phyloP scores from a whole-genome alignment of 495 filamentous ascomycete genomes.

The Corynascus novoguineensis region DNA sequence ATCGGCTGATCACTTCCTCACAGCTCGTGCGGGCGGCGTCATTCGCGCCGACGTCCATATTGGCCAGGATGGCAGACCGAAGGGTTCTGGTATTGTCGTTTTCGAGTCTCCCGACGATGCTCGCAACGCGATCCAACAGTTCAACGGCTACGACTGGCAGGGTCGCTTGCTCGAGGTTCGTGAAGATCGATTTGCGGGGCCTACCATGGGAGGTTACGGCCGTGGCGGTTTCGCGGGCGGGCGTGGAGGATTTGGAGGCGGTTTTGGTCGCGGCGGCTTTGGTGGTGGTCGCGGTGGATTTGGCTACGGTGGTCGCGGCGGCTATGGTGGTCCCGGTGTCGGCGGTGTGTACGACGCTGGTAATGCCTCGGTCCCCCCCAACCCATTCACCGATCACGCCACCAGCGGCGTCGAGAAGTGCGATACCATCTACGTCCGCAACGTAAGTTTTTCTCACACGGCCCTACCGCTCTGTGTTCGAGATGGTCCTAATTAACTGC shows the following conservation, averaged over 20 bases:
- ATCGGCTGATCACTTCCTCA: slow-evolving; percentile 8
- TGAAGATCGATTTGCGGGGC: slow-evolving; percentile 86
- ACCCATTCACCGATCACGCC: slow-evolving; percentile 92
- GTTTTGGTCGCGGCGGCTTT: slow-evolving; percentile 41
- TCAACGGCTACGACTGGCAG: slow-evolving; percentile 99
- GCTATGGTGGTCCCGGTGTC: slow-evolving; percentile 35
- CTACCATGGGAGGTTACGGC: slow-evolving; percentile 52
- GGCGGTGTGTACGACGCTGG: slow-evolving; percentile 39
- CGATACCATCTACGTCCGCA: slow-evolving; percentile 88
- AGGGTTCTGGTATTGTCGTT: slow-evolving; percentile 92
- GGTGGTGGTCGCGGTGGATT: slow-evolving; percentile 32
- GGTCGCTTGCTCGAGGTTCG: slow-evolving; percentile 89
- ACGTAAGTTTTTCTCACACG: slow-evolving; percentile 60
- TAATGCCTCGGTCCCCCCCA: slow-evolving; percentile 61
- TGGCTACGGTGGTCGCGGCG: slow-evolving; percentile 45
- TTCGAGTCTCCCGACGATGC: slow-evolving; percentile 94
- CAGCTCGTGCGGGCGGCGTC: slow-evolving; percentile 67
- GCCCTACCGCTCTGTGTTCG: background rate
- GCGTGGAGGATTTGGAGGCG: slow-evolving; percentile 54
- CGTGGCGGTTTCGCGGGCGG: slow-evolving; percentile 54
- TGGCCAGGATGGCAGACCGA: slow-evolving; percentile 86
- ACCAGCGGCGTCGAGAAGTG: slow-evolving; percentile 80
- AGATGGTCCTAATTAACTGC: slow-evolving; percentile 20
- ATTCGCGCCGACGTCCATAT: slow-evolving; percentile 95
- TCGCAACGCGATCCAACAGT: slow-evolving; percentile 89